Evolutionary conservation across 345 rosid genomes (phyloP), one percentile per base, ranked within the genome.

Genomic region (Fremontodendron californicum): DNA sequence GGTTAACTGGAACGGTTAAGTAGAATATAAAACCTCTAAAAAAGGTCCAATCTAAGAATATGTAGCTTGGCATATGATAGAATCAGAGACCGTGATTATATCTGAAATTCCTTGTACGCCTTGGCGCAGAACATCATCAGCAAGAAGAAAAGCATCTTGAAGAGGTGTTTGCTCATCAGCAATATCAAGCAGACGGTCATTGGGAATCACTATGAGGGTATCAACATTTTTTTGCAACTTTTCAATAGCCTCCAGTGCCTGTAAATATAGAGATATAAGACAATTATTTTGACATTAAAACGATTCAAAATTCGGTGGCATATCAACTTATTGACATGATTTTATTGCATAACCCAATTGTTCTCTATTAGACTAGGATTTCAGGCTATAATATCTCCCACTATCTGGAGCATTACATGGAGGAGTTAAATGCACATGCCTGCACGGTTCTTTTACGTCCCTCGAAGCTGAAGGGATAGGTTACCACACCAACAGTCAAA

Each of bases 71-170:
- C 40, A 51, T 51, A 23, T 40, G 29, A 67, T 5, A 76, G 73
- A 74, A 39, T 74, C 58, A 87, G 95, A 82, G 77, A 95, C 99
- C 52, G 96, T 95, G 75, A 95, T 95, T 74, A 95, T 95, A 85
- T 95, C 99, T 7, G 98, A 93, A 75, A 95, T 95, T 85, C 99
- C 99, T 85, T 95, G 99, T 57, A 95, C 99, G n/a, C 99, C 99
- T 86, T 95, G 99, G 70, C 97, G 94, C 74, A 95, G 83, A 77
- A 95, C 99, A 85, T 95, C 98, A 29, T 74, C 65, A 13, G 98
- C 99, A 43, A 96, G 99, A 79, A 96, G 94, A 84, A 96, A 96
- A 63, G 99, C 99, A 82, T 96, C 99, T 86, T 93, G 99, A 46
- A 96, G 94, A 8, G 97, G 89, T 7, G 97, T 92, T 84, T 96